Evolutionary conservation across 352 stramenopile genomes (phyloP), one percentile per base, ranked within the genome.

Genomic region (Thraustochytrium sp.): DNA sequence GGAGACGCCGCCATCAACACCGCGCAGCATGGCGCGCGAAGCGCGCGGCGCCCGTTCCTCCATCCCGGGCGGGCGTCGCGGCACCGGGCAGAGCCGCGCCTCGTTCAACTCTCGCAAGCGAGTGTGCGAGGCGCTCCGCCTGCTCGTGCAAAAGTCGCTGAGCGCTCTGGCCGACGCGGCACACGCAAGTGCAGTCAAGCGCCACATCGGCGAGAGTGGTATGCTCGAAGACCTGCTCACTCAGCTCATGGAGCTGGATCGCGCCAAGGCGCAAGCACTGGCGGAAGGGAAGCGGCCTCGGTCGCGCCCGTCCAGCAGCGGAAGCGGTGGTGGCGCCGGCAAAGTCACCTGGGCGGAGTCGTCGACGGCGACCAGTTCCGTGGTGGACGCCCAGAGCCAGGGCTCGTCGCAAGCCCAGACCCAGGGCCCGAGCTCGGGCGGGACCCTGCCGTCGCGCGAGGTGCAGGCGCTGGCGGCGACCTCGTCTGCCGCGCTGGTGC

Each of bases 1-100:
- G 11, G 16, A 62, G 23, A 82, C 74, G 26, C 74, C 74, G 11
- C 74, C 74, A 21, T 48, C 54, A 5, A 82, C 74, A 21, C 74
- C 74, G 31, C 23, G 74, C 18, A 21, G 74, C 4, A n/a, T n/a
- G n/a, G n/a, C n/a, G n/a, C n/a, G n/a, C n/a, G n/a, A n/a, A n/a
- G n/a, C n/a, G n/a, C n/a, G n/a, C n/a, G n/a, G n/a, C n/a, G n/a
- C n/a, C n/a, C n/a, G n/a, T n/a, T n/a, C n/a, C n/a, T n/a, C n/a
- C n/a, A n/a, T n/a, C n/a, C n/a, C n/a, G n/a, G n/a, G n/a, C n/a
- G n/a, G n/a, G n/a, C n/a, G n/a, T n/a, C n/a, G n/a, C n/a, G n/a
- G n/a, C n/a, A n/a, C n/a, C n/a, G n/a, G n/a, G n/a, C n/a, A n/a
- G n/a, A n/a, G n/a, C 26, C n/a, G 44, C 42, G 65, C 65, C 5